A percentile compares a stretch with the other conserved stretches of the same genome.
phyloP scores from a whole-genome alignment of 2,329 filamentous ascomycete species.

The Ceratocystis destructans region DNA sequence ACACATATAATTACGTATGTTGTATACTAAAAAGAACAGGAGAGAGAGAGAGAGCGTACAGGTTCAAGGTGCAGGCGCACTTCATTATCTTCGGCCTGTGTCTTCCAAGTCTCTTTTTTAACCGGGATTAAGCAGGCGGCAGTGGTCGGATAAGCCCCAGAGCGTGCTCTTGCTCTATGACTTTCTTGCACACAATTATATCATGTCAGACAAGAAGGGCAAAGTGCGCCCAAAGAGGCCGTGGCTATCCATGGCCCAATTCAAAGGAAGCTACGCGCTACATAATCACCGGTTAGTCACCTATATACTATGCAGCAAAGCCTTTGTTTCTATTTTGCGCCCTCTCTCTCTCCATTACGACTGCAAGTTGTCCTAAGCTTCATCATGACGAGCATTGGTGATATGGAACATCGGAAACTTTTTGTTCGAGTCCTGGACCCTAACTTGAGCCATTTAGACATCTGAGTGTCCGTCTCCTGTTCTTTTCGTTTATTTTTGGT shows the following conservation, averaged over 20 bases:
- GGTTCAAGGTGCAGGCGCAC: neutral
- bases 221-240: neutral
- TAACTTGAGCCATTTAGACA: neutral
- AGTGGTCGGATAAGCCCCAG: too few species aligned
- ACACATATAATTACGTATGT: neutral
- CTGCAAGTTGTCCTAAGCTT: neutral
- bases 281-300: too few species aligned
- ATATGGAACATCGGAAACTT: neutral
- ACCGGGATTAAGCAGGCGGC: neutral
- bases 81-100: neutral
- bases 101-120: neutral
- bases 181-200: neutral
- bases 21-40: neutral
- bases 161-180: neutral
- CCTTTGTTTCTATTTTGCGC: neutral
- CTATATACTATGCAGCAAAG: neutral
- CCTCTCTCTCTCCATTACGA: neutral
- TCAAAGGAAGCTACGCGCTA: neutral
- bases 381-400: neutral
- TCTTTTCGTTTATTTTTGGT: neutral
- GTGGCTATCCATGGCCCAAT: neutral
- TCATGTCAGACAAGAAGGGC: neutral
- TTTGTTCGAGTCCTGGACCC: too few species aligned
- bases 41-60: too few species aligned
- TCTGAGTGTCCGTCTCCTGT: constrained; percentile 1